A percentile compares a stretch with the other conserved stretches of the same genome.
These are phyloP conservation scores for Dipodascus albidus DNA, from an alignment of 805 yeast species.

Conservation along the genomic window DNA sequence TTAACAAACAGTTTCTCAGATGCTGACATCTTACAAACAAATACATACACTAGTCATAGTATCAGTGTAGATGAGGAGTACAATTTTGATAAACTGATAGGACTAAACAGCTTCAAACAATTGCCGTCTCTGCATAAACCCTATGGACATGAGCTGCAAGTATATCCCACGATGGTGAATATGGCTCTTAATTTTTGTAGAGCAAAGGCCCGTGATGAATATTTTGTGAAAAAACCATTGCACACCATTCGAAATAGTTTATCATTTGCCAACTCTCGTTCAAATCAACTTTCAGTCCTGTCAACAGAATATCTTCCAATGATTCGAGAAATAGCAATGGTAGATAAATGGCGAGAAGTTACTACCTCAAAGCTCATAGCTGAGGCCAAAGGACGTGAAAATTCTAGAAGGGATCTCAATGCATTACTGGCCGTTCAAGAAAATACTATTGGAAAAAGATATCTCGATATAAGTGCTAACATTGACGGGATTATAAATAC, in stretches of 20 bases:
- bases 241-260: not conserved
- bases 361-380: not conserved
- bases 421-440: not conserved
- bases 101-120: conserved; percentile 1
- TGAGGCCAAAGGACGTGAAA: not conserved
- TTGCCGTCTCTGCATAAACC: not conserved
- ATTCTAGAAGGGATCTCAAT: not conserved
- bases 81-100: conserved; percentile 5
- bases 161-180: conserved; percentile 2
- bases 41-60: not conserved
- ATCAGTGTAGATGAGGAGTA: not conserved
- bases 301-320: not conserved
- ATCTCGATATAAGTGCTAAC: not conserved
- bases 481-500: not conserved
- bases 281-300: not conserved
- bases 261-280: not conserved
- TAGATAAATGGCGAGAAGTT: not conserved
- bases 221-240: too few relatives aligned
- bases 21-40: conserved; percentile 5
- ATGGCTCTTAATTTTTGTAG: conserved; percentile 5
- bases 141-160: not conserved
- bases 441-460: not conserved
- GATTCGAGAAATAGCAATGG: not conserved
- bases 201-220: not conserved
- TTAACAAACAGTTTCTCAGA: conserved; percentile 3